Evolutionary conservation across 1,284 basidiomycete genomes (phyloP).

Genomic region (Pseudozyma tsukubaensis): DNA sequence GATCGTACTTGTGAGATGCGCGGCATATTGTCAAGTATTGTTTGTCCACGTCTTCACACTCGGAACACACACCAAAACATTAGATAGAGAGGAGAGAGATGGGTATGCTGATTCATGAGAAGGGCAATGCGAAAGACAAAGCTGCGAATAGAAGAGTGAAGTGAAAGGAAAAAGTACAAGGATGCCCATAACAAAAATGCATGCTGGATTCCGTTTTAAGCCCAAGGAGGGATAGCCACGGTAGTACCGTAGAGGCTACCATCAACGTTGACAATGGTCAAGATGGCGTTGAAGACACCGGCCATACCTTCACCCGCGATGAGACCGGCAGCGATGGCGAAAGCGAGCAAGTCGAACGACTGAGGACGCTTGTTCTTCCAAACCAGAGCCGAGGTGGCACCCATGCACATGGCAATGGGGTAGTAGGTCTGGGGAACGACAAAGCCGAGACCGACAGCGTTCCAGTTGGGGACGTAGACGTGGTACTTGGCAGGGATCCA

Average conservation of each 20-base stretch:
- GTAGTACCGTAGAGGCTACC: slow-evolving; percentile 38
- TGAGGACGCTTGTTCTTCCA: slow-evolving; percentile 73
- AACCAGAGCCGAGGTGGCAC: slow-evolving; percentile 66
- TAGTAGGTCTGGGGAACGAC: slow-evolving; percentile 70
- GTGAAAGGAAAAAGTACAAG: slow-evolving; percentile 4
- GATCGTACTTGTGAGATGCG: no score
- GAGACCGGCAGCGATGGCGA: slow-evolving; percentile 75
- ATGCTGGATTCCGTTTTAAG: slow-evolving; percentile 16
- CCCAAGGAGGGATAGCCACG: slow-evolving; percentile 56
- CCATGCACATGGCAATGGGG: slow-evolving; percentile 64
- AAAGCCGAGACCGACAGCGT: slow-evolving; percentile 75
- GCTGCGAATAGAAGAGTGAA: slow-evolving; percentile 4
- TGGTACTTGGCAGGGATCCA: slow-evolving; percentile 74
- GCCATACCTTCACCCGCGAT: slow-evolving; percentile 79
- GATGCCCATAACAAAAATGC: slow-evolving; percentile 17
- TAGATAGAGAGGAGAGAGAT: slow-evolving; percentile 1
- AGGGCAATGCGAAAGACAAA: background rate
- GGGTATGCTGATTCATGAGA: slow-evolving; percentile 26
- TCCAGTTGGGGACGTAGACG: slow-evolving; percentile 76
- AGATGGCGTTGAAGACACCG: slow-evolving; percentile 75
- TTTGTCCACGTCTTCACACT: no score
- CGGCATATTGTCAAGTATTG: no score
- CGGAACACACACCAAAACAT: background rate
- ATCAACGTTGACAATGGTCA: slow-evolving; percentile 56
- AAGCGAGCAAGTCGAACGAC: slow-evolving; percentile 73